Conservation (phyloP, 345 rosid species). For the Crucihimalaya himalaica region DNA sequence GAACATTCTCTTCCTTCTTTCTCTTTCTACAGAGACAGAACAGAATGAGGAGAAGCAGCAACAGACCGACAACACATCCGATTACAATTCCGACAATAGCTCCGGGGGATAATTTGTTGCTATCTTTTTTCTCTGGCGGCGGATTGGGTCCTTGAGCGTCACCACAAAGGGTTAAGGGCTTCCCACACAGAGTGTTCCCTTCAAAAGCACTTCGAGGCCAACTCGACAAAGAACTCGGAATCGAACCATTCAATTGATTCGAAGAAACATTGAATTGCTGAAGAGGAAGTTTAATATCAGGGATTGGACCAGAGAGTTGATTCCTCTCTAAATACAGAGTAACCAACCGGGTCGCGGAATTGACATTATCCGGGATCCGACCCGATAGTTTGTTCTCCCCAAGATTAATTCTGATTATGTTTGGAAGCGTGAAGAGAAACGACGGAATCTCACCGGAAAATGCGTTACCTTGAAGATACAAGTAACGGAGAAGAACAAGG, state of each 20-base stretch:
- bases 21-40: slow-evolving; percentile 51
- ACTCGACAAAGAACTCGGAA: slow-evolving; percentile 48
- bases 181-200: slow-evolving; percentile 77
- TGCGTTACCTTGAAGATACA: slow-evolving; percentile 69
- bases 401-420: slow-evolving; percentile 58
- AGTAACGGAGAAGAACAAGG: slow-evolving; percentile 56
- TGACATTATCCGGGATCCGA: slow-evolving; percentile 52
- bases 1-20: slow-evolving; percentile 34
- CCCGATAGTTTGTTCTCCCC: slow-evolving; percentile 66
- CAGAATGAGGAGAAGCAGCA: slow-evolving; percentile 50
- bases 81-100: slow-evolving; percentile 76
- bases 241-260: slow-evolving; percentile 61
- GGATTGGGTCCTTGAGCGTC: slow-evolving; percentile 8
- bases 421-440: slow-evolving; percentile 57
- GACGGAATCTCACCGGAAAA: slow-evolving; percentile 79
- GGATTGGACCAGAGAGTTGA: slow-evolving; percentile 66
- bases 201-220: slow-evolving; percentile 47
- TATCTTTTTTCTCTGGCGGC: slow-evolving; percentile 14
- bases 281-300: slow-evolving; percentile 53
- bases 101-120: slow-evolving; percentile 52
- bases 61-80: slow-evolving; percentile 52
- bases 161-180: slow-evolving; percentile 38
- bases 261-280: slow-evolving; percentile 69
- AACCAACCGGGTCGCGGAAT: slow-evolving; percentile 52
- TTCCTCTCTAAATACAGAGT: slow-evolving; percentile 66